Conservation (phyloP, 177 flowering plant species). For the Telopea speciosissima region DNA sequence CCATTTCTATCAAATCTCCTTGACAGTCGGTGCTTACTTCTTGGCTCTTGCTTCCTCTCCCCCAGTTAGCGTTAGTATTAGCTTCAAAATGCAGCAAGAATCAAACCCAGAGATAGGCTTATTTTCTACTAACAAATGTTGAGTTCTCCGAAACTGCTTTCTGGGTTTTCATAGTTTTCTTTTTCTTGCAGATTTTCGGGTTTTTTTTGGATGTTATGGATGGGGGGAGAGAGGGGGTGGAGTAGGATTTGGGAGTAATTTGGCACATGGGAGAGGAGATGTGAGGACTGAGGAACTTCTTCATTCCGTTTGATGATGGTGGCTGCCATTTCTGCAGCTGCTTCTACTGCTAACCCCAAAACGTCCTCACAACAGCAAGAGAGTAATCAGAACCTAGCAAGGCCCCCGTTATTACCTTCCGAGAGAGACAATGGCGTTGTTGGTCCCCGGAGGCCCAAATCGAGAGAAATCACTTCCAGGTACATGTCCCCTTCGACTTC, state of each 20-base stretch:
- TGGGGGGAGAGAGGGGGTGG: constrained; percentile 1
- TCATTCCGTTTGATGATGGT: constrained; percentile 43
- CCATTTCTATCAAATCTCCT: neutral
- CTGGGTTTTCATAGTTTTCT: constrained; percentile 13
- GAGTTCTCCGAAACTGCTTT: constrained; percentile 3
- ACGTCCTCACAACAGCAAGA: constrained; percentile 3
- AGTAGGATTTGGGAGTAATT: neutral
- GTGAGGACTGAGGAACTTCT: constrained; percentile 14
- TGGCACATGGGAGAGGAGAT: constrained; percentile 8
- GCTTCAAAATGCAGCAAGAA: neutral
- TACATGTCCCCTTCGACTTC: constrained; percentile 70
- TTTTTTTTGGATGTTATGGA: constrained; percentile 15
- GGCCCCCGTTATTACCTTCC: constrained; percentile 45
- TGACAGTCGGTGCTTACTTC: neutral
- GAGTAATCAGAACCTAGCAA: constrained; percentile 16
- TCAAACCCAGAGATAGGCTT: neutral
- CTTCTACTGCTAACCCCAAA: constrained; percentile 28
- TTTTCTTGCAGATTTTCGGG: neutral
- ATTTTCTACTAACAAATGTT: neutral
- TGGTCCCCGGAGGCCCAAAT: constrained; percentile 38
- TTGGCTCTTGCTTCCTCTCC: neutral
- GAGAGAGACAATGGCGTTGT: constrained; percentile 35
- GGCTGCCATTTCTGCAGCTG: constrained; percentile 57
- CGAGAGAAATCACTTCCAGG: constrained; percentile 63
- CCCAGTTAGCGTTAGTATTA: neutral